Percentiles rank a stretch among this genome's conserved stretches.
Conservation (phyloP, 2,329 filamentous ascomycete species). For the Cladosporium velox region DNA sequence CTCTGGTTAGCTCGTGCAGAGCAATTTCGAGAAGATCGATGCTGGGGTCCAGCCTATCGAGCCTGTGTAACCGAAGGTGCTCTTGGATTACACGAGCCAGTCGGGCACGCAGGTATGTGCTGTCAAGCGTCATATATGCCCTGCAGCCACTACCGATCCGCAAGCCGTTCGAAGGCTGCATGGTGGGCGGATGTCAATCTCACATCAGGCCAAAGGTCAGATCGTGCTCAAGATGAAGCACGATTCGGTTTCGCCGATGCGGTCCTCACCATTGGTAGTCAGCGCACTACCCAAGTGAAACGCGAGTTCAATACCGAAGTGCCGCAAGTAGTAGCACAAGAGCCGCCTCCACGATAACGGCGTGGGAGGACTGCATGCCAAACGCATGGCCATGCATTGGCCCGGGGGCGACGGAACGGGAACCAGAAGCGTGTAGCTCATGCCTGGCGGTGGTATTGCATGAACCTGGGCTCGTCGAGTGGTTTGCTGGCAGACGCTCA, state of each 20-base stretch:
- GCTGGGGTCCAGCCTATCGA: slow-evolving; percentile 23
- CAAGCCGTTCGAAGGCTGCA: slow-evolving; percentile 15
- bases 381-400: slow-evolving; percentile 16
- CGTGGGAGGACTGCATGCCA: slow-evolving; percentile 20
- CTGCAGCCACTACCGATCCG: slow-evolving; percentile 29
- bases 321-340: slow-evolving; percentile 25
- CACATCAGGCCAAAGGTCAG: slow-evolving; percentile 15
- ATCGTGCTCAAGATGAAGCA: slow-evolving; percentile 15
- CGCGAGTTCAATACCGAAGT: slow-evolving; percentile 20
- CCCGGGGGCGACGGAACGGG: slow-evolving; percentile 15
- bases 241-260: slow-evolving; percentile 21
- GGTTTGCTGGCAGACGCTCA: slow-evolving; percentile 32
- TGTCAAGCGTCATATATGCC: slow-evolving; percentile 29
- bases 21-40: slow-evolving; percentile 20
- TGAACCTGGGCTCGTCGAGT: slow-evolving; percentile 23
- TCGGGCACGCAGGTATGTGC: slow-evolving; percentile 30
- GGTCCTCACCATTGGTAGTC: slow-evolving; percentile 20
- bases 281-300: slow-evolving; percentile 21
- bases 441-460: slow-evolving; percentile 23
- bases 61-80: slow-evolving; percentile 29
- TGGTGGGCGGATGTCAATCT: slow-evolving; percentile 22
- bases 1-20: slow-evolving; percentile 28
- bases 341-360: slow-evolving; percentile 29
- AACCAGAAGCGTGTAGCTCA: slow-evolving; percentile 9
- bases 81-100: slow-evolving; percentile 23